Evolutionary conservation across 345 rosid species (phyloP), one percentile per base, ranked within the genome.

Genomic region (Eucalyptus urophylla): DNA sequence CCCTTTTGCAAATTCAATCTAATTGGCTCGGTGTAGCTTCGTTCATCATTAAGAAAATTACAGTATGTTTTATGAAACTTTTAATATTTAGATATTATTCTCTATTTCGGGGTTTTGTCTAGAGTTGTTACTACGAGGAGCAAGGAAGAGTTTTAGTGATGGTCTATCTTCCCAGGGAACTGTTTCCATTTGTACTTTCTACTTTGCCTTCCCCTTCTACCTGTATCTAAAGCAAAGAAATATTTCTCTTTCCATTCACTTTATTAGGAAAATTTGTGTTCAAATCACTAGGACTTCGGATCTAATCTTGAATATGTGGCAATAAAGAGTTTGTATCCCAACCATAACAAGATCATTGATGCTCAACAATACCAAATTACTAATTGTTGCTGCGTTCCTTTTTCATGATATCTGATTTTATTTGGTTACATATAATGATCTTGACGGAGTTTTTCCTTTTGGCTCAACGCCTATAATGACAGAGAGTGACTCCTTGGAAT

Each of bases 401-500:
- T 76, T 22, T 40, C 83, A 21, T 40, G 85, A 76, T 76, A 76
- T 76, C 85, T 76, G 3, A 76, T 37, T 37, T 40, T 76, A 40
- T 76, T 76, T 40, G 85, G 8, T 22, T 43, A 40, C 7, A 7
- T 72, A 43, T 72, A 76, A 76, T 76, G 85, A 76, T 76, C 47
- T 76, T 76, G 85, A 76, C 2, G 85, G 85, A 76, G 47, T 37
- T 76, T 76, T 76, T 22, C 47, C 47, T 76, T 76, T 76, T 76
- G 85, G 85, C 85, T 76, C 15, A 40, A 76, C 1, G 27, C 47
- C 85, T 21, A 76, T 76, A 21, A 76, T 40, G 83, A 92, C 93
- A 98, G 99, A 95, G 97, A 92, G 99, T 97, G 90, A 98, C 98
- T 81, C 94, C 98, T 43, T 98, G 98, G 98, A 98, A 97, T 93